Percentiles rank a stretch among this genome's conserved stretches.
Evolutionary conservation across 2,329 filamentous ascomycete species (phyloP).

Genomic region (Sarocladium oryzae): DNA sequence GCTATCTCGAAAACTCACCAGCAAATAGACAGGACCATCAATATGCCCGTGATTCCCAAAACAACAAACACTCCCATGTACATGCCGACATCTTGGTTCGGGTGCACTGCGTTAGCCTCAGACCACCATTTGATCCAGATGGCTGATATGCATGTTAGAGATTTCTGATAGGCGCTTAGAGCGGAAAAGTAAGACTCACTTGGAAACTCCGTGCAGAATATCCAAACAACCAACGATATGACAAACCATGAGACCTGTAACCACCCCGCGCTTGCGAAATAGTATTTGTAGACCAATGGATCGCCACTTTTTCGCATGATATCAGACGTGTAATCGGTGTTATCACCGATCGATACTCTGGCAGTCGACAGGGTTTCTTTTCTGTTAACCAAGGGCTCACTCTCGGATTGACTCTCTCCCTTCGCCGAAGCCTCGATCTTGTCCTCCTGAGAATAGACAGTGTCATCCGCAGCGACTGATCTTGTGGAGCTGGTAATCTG

Average conservation of each 20-base stretch:
- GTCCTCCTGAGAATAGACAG: neutral
- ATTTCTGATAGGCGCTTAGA: slow-evolving; percentile 18
- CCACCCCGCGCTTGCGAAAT: slow-evolving; percentile 28
- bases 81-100: neutral
- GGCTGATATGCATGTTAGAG: neutral
- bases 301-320: slow-evolving; percentile 34
- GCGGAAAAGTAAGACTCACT: slow-evolving; percentile 19
- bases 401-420: neutral
- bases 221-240: slow-evolving; percentile 21
- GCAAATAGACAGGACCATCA: too few species aligned
- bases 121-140: neutral
- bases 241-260: slow-evolving; percentile 37
- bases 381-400: neutral
- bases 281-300: slow-evolving; percentile 17
- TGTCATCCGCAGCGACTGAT: neutral
- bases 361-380: neutral
- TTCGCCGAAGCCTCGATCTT: neutral
- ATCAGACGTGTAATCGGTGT: slow-evolving; percentile 19
- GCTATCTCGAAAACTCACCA: too few species aligned
- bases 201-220: slow-evolving; percentile 18
- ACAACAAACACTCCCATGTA: neutral
- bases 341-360: neutral
- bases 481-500: neutral
- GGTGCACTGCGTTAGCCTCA: neutral
- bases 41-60: slow-evolving; percentile 21